Evolutionary conservation across 225 moss, liverwort and hornwort species (phyloP).

Genomic region (Antitrichia curtipendula): DNA sequence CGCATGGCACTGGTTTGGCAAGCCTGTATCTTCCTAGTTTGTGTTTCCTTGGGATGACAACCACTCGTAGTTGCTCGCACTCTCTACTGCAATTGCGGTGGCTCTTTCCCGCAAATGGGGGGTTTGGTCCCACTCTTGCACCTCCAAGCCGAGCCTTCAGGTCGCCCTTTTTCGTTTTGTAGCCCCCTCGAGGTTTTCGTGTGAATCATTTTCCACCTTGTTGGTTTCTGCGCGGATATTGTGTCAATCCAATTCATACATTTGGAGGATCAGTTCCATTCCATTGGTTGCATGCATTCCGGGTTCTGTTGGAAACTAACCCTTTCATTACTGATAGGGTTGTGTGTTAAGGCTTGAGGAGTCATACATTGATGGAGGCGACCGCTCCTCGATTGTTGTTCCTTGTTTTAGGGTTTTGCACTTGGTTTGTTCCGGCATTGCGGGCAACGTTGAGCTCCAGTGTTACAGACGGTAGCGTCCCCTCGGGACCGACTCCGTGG

Average conservation of each 20-base stretch:
- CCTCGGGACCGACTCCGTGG: not conserved
- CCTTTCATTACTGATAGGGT: not conserved
- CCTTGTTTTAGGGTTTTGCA: not conserved
- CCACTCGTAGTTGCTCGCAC: not conserved
- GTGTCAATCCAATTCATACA: no score
- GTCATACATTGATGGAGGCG: not conserved
- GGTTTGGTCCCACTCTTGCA: no score
- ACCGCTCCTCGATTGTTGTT: not conserved
- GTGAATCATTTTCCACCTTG: no score
- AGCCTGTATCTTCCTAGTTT: not conserved
- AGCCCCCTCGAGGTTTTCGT: no score
- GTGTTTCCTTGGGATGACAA: not conserved
- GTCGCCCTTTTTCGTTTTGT: not conserved
- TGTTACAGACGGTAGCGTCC: not conserved
- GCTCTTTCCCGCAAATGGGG: not conserved
- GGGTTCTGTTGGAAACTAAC: not conserved
- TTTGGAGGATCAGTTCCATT: not conserved
- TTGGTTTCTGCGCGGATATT: no score
- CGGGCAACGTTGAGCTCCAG: not conserved
- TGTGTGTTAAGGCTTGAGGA: not conserved
- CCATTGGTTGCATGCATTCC: no score
- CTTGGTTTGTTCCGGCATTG: not conserved
- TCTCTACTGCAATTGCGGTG: not conserved
- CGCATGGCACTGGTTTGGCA: not conserved
- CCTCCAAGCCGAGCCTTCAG: no score